These are phyloP conservation scores for Ganoderma boninense DNA, from an alignment of 1,284 basidiomycete species.

Conservation along the genomic window DNA sequence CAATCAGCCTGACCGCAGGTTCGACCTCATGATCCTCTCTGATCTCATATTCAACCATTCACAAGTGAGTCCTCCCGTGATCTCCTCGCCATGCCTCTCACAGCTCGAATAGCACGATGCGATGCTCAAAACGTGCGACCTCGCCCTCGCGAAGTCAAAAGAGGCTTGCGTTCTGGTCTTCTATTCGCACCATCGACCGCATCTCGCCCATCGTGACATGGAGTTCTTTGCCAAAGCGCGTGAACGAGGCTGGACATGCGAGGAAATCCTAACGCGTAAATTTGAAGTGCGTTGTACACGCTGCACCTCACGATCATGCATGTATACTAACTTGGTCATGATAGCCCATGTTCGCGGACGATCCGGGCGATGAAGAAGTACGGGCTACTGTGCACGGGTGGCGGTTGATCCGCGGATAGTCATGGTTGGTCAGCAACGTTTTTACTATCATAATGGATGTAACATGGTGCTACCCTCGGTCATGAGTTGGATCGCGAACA, in stretches of 20 bases:
- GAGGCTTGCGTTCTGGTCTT: constrained; percentile 81
- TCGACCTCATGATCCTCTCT: constrained; percentile 88
- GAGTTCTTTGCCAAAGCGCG: constrained; percentile 82
- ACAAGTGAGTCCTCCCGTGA: constrained; percentile 54
- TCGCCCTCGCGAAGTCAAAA: constrained; percentile 40
- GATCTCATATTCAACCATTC: constrained; percentile 94
- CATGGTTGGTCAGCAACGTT: no score
- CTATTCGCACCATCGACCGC: constrained; percentile 92
- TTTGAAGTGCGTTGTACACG: constrained; percentile 58
- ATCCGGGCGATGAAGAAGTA: constrained; percentile 78
- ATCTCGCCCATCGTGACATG: constrained; percentile 86
- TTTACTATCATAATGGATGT: neutral
- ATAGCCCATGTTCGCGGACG: constrained; percentile 88
- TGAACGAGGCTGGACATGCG: constrained; percentile 77
- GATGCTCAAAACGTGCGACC: constrained; percentile 80
- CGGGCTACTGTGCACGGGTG: constrained; percentile 83
- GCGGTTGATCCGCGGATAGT: constrained; percentile 51
- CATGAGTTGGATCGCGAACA: neutral
- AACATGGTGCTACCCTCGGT: neutral
- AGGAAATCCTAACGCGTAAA: constrained; percentile 74
- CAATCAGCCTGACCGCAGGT: constrained; percentile 45
- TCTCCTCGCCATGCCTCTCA: neutral
- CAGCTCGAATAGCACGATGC: constrained; percentile 75
- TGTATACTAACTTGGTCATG: neutral
- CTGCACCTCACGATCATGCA: no score